Evolutionary conservation across 805 yeast genomes (phyloP), one percentile per base, ranked within the genome.

Genomic region (Pichia phayaonensis): DNA sequence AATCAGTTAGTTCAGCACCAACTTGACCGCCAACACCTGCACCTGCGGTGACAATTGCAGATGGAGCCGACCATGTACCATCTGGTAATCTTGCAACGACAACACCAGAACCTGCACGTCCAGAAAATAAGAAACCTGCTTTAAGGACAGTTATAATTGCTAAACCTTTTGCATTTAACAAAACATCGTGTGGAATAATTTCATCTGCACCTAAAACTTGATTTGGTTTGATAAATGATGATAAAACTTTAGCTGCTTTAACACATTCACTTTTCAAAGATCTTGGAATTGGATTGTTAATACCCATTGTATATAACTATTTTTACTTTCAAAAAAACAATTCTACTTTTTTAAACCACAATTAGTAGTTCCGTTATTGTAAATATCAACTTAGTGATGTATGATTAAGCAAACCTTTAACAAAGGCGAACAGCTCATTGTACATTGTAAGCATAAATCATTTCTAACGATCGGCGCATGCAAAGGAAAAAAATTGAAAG

Each of bases 1-100:
- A 92, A 71, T 92, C 98, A 1, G 99, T 92, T 61, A 92, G 72
- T 66, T 92, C 99, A 10, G 96, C 90, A 41, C 99, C 99, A 56
- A 94, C 80, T 72, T 90, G 95, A 42, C 99, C 99, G 53, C 99
- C 99, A 8, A 94, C 97, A 62, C 99, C 98, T 4, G 97, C 98
- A 60, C 98, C 99, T 3, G 96, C 98, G 22, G 97, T 87, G 48
- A 81, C 84, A 57, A 94, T 84, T 11, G 97, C 99, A 2, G 95
- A 84, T 1, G 99, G 99, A 3, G 97, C 95, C 15, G 97, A 90
- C 99, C 99, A 92, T 0, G 86, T 69, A 0, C 97, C 98, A 68
- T 94, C 98, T 2, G 95, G 95, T 46, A 94, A 74, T 53, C 97
- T 74, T 6, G 97, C 96, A 24, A 92, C 95, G 54, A 92, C 86